Conservation (phyloP, 352 stramenopile genomes). For the Globisporangium rhizosaccharum region DNA sequence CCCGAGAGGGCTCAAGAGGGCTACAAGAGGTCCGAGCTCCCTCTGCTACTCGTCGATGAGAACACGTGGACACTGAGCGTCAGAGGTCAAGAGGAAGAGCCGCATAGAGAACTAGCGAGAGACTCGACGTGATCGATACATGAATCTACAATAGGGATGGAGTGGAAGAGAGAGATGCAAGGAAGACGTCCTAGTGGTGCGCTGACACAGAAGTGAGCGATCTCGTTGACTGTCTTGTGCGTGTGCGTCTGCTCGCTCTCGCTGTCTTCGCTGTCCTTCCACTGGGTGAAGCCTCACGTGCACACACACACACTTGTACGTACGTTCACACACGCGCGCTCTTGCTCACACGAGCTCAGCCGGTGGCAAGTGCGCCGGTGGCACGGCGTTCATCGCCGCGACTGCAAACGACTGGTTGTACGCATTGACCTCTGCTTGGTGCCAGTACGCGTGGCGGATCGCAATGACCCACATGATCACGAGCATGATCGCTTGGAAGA, state of each 20-base stretch:
- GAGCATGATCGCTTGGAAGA: constrained; percentile 83
- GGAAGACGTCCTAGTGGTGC: too few species aligned
- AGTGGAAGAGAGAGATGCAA: too few species aligned
- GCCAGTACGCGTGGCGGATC: constrained; percentile 72
- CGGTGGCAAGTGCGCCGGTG: constrained; percentile 46
- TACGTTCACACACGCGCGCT: background rate
- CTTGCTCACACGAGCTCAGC: constrained; percentile 42
- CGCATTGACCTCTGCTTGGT: constrained; percentile 64
- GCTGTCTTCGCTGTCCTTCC: background rate
- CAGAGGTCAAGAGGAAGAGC: too few species aligned
- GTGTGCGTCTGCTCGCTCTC: background rate
- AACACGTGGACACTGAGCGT: too few species aligned
- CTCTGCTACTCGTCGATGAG: too few species aligned
- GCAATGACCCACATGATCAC: constrained; percentile 80
- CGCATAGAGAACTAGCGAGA: too few species aligned
- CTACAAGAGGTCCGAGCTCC: too few species aligned
- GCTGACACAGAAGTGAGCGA: too few species aligned
- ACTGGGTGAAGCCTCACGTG: background rate
- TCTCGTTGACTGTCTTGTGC: too few species aligned
- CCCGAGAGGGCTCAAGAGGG: too few species aligned
- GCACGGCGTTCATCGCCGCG: constrained; percentile 80
- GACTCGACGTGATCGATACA: too few species aligned
- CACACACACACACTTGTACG: background rate
- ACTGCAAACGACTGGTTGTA: constrained; percentile 82
- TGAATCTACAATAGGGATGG: too few species aligned